Conservation (phyloP, 1,284 basidiomycete genomes). For the Irpex rosettiformis region DNA sequence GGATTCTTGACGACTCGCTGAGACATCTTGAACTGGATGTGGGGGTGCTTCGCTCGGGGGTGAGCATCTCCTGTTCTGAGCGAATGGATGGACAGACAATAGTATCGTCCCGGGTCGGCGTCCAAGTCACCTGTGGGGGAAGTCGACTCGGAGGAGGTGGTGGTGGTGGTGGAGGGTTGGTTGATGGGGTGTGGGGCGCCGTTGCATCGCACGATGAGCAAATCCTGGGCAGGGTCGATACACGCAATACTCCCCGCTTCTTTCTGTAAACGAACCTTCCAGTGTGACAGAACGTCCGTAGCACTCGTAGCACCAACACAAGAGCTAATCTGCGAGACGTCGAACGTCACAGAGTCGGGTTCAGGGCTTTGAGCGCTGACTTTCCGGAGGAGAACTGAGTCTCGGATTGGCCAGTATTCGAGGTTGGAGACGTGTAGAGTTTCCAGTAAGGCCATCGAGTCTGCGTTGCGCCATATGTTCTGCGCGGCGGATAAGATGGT, state of each 20-base stretch:
- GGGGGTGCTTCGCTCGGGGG: no score
- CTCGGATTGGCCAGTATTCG: background rate
- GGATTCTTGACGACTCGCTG: constrained; percentile 1
- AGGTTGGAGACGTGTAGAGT: background rate
- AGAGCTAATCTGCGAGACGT: background rate
- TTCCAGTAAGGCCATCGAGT: background rate
- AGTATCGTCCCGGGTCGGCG: no score
- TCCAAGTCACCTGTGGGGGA: no score
- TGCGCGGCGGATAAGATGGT: background rate
- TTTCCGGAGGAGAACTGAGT: background rate
- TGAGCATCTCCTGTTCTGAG: no score
- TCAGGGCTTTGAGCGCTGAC: background rate
- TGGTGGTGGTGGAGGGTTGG: no score
- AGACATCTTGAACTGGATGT: background rate
- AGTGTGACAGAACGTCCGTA: background rate
- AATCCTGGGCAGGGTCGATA: background rate
- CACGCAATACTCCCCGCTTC: constrained; percentile 1
- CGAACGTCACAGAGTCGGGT: background rate
- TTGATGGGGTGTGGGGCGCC: background rate
- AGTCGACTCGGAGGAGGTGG: background rate
- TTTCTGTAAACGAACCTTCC: background rate
- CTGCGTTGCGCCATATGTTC: background rate
- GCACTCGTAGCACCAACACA: background rate
- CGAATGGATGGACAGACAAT: no score
- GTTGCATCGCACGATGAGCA: background rate